phyloP scores from a whole-genome alignment of 305 asterid species.

The Stenogyne calaminthoides region DNA sequence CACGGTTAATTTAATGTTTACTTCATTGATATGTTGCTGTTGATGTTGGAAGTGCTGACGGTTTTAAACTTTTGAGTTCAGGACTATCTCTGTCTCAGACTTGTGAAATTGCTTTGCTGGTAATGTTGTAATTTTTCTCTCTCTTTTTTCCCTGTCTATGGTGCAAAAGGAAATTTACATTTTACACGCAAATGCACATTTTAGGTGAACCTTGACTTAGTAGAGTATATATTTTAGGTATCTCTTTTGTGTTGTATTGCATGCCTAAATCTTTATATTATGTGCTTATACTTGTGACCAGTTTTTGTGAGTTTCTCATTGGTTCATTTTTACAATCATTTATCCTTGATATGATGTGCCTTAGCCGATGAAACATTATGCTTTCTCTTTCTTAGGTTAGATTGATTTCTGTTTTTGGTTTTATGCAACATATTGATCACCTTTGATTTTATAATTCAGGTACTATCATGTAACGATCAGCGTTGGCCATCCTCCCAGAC shows the following conservation, averaged over 20 bases:
- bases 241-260: neutral
- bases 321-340: neutral
- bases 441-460: constrained; percentile 37
- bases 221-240: neutral
- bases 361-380: neutral
- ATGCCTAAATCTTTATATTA: neutral
- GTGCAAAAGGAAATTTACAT: neutral
- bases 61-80: neutral
- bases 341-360: neutral
- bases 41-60: constrained; percentile 14
- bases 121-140: neutral
- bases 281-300: neutral
- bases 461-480: constrained; percentile 51
- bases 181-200: neutral
- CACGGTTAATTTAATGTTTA: neutral
- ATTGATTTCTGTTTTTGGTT: neutral
- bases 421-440: neutral
- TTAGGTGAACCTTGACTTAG: neutral
- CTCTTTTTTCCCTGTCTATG: neutral
- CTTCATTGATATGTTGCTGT: neutral
- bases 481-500: constrained; percentile 62
- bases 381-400: constrained; percentile 9
- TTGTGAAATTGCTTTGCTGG: neutral
- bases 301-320: neutral
- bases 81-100: neutral